Percentiles rank a stretch among this genome's conserved stretches.
Evolutionary conservation across 2,329 filamentous ascomycete species (phyloP).

Genomic region (Botrytis fragariae): DNA sequence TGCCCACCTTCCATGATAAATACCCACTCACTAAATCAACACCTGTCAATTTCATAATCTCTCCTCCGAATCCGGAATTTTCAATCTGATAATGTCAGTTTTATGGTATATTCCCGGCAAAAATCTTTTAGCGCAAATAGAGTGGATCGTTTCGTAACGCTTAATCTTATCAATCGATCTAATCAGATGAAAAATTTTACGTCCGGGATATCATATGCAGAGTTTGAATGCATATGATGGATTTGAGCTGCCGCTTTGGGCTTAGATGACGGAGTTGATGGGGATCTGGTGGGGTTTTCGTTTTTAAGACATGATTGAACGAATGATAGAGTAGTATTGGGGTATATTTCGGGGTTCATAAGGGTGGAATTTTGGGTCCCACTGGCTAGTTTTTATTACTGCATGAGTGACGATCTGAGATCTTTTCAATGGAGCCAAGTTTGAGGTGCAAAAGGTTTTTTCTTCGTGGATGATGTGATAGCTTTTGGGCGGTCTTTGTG

Average conservation of each 20-base stretch:
- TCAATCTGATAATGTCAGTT: slow-evolving; percentile 6
- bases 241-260: not conserved
- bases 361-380: not conserved
- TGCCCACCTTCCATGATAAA: not conserved
- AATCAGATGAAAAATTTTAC: slow-evolving; percentile 20
- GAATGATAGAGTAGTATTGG: not conserved
- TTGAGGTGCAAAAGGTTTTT: not conserved
- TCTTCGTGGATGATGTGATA: not conserved
- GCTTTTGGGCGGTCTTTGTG: too few relatives aligned
- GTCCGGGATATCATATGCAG: not conserved
- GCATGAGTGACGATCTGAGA: not conserved
- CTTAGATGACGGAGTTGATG: not conserved
- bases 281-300: not conserved
- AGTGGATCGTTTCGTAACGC: not conserved
- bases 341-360: not conserved
- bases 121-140: not conserved
- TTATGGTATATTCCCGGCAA: not conserved
- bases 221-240: not conserved
- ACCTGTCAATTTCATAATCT: not conserved
- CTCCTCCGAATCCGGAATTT: not conserved
- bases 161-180: slow-evolving; percentile 23
- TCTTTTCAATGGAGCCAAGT: not conserved
- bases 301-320: not conserved
- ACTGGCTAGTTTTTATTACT: slow-evolving; percentile 1
- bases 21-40: slow-evolving; percentile 19